These are phyloP conservation scores for Candida peoriensis DNA, from an alignment of 805 yeast genomes.

Conservation along the genomic window DNA sequence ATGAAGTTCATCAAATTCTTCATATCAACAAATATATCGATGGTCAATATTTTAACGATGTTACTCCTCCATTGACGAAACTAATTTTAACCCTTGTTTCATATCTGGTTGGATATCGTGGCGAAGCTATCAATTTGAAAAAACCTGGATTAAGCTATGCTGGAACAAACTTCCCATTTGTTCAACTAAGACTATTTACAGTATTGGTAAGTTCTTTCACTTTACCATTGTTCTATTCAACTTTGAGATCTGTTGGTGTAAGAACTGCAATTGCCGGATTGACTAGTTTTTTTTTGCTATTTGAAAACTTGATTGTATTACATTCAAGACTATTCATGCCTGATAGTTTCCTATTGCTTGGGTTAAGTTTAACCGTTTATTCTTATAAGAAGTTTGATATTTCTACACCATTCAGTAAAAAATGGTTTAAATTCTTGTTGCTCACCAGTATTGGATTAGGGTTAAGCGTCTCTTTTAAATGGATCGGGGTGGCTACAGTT, in stretches of 20 bases:
- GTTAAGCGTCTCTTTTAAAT: slow-evolving; percentile 55
- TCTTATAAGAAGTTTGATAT: slow-evolving; percentile 46
- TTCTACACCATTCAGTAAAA: slow-evolving; percentile 36
- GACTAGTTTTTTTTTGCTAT: slow-evolving; percentile 45
- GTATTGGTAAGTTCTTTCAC: slow-evolving; percentile 50
- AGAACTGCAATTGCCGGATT: slow-evolving; percentile 43
- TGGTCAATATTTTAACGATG: slow-evolving; percentile 63
- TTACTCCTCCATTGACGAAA: slow-evolving; percentile 69
- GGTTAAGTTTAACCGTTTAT: slow-evolving; percentile 43
- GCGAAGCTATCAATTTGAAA: slow-evolving; percentile 11
- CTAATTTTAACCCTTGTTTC: slow-evolving; percentile 53
- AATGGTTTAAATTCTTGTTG: slow-evolving; percentile 50
- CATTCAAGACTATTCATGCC: slow-evolving; percentile 45
- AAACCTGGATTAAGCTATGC: slow-evolving; percentile 14
- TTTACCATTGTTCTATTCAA: slow-evolving; percentile 47
- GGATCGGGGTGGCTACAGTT: slow-evolving; percentile 65
- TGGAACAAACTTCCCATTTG: slow-evolving; percentile 36
- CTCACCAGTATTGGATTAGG: slow-evolving; percentile 49
- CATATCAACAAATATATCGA: slow-evolving; percentile 40
- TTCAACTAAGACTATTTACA: slow-evolving; percentile 53
- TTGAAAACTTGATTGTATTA: slow-evolving; percentile 65
- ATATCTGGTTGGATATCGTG: slow-evolving; percentile 48
- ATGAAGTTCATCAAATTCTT: slow-evolving; percentile 40
- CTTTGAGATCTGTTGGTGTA: slow-evolving; percentile 52
- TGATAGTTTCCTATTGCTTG: slow-evolving; percentile 41